phyloP scores from a whole-genome alignment of 2,329 filamentous ascomycete genomes.

The Ophiostoma ulmi region DNA sequence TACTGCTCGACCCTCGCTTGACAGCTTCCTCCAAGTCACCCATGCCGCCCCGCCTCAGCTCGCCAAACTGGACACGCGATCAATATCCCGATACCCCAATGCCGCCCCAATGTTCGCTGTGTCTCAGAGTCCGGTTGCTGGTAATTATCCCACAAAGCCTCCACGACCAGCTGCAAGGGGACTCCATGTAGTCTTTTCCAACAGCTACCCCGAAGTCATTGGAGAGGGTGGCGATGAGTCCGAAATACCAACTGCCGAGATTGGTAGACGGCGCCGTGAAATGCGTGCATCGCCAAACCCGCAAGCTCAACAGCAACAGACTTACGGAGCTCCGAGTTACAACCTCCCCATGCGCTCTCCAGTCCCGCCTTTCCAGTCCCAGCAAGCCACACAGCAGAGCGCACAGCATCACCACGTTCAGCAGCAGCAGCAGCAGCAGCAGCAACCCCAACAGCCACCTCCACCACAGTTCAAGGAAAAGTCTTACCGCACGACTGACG shows the following conservation, averaged over 20 bases:
- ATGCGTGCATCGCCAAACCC: constrained; percentile 25
- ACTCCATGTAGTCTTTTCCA: constrained; percentile 67
- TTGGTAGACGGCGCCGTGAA: constrained; percentile 54
- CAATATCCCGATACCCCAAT: constrained; percentile 52
- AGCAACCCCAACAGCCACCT: constrained; percentile 34
- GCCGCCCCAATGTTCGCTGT: constrained; percentile 43
- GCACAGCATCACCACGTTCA: not conserved
- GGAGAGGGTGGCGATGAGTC: constrained; percentile 89
- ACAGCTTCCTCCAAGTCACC: constrained; percentile 51
- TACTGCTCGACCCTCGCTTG: constrained; percentile 41
- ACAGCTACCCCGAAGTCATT: constrained; percentile 71
- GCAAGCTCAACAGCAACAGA: constrained; percentile 7
- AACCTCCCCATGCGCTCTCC: constrained; percentile 28
- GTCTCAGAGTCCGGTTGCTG: constrained; percentile 41
- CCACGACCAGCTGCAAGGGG: constrained; percentile 50
- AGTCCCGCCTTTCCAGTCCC: constrained; percentile 30
- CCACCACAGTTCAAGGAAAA: constrained; percentile 31
- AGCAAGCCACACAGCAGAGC: not conserved
- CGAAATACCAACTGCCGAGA: constrained; percentile 64
- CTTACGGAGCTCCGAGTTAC: not conserved
- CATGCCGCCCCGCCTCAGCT: constrained; percentile 48
- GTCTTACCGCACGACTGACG: constrained; percentile 35
- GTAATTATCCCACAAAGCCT: constrained; percentile 9
- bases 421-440: constrained; percentile 25
- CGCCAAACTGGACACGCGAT: constrained; percentile 50